Percentiles rank a stretch among this genome's conserved stretches.
Evolutionary conservation across 768 basidiomycete genomes (phyloP).

Genomic region (Russula earlei): DNA sequence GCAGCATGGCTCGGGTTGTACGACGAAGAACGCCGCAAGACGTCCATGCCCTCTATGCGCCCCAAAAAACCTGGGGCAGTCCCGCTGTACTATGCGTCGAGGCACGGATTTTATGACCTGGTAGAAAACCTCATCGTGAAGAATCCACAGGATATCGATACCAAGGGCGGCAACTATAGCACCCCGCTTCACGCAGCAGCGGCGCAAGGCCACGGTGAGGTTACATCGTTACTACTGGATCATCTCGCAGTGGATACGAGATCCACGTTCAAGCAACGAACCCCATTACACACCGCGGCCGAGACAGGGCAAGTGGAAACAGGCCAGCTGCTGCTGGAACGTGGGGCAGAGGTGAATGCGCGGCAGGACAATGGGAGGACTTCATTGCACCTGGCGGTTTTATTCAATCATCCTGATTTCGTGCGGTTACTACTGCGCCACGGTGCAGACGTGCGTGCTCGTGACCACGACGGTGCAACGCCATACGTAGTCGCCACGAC

Average conservation of each 20-base stretch:
- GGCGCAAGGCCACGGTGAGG: background rate
- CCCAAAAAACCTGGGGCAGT: background rate
- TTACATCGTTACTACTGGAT: background rate
- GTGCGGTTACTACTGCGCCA: background rate
- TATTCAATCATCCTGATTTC: background rate
- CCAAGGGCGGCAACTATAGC: background rate
- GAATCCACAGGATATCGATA: background rate
- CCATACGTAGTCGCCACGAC: background rate
- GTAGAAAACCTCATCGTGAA: background rate
- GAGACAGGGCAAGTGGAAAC: background rate
- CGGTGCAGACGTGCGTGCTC: background rate
- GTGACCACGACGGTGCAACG: accelerated
- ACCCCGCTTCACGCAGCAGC: background rate
- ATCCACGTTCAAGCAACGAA: background rate
- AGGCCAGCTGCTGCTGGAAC: background rate
- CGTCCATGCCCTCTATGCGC: background rate
- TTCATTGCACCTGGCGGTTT: background rate
- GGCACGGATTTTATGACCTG: background rate
- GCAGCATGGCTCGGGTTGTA: background rate
- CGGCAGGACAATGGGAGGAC: background rate
- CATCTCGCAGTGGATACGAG: no score
- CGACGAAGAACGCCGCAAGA: background rate
- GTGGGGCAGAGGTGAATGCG: background rate
- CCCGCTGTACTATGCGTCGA: background rate
- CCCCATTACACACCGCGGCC: background rate